phyloP scores from a whole-genome alignment of 2,329 filamentous ascomycete species.

The Botryotinia calthae region DNA sequence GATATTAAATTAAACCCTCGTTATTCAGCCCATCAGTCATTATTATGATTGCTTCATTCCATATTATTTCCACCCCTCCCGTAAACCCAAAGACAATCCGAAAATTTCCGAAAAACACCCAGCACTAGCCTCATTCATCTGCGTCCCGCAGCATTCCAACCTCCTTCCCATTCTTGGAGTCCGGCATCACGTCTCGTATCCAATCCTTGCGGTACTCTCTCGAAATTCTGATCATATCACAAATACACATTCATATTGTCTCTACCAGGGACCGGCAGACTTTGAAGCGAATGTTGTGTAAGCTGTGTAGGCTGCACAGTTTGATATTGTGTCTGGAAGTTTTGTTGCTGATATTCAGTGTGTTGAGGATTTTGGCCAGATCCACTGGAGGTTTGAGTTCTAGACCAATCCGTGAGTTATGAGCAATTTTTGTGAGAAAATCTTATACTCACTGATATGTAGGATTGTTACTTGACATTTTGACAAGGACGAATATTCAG shows the following conservation, averaged over 20 bases:
- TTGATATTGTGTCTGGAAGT: neutral
- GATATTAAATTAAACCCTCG: neutral
- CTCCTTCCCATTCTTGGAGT: constrained; percentile 23
- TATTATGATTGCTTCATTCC: accelerated
- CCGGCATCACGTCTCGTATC: neutral
- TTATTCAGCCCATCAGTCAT: neutral
- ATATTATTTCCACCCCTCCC: too few relatives aligned
- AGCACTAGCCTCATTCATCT: neutral
- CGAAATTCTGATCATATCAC: constrained; percentile 20
- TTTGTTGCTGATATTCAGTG: neutral
- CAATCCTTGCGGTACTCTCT: constrained; percentile 20
- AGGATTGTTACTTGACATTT: neutral
- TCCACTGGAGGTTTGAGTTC: neutral
- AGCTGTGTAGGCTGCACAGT: neutral
- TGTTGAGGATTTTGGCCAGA: neutral
- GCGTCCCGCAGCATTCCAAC: constrained; percentile 18
- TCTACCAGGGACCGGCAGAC: neutral
- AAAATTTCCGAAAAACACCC: neutral
- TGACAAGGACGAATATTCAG: neutral
- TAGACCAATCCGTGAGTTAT: neutral
- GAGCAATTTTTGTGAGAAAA: neutral
- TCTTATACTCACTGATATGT: constrained; percentile 6
- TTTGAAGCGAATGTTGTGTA: constrained; percentile 2
- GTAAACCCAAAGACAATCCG: too few relatives aligned
- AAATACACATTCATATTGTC: constrained; percentile 27